Base-by-base conservation (phyloP, 176 grass and related monocot species). In the Luzula sylvatica region DNA sequence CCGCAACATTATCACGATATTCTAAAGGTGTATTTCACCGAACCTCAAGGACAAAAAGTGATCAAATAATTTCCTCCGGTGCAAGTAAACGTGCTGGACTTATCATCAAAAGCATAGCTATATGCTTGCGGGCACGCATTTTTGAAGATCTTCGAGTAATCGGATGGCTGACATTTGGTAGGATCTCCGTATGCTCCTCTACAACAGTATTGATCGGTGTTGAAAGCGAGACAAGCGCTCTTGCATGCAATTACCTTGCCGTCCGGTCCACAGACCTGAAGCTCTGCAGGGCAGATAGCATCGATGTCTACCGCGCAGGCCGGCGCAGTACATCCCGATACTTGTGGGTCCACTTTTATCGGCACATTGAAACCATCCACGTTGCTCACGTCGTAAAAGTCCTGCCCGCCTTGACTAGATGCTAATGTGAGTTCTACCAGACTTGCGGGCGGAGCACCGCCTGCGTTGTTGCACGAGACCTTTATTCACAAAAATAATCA, bases 101-200 rank as follows among this genome's bases (percentile, higher is more conserved):
- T 25, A 54, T 89, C 92, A 39, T 89, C 92, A 65, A 81, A 96
- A 2, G 92, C 92, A 52, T 96, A 96, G 81, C 92, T 96, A 71
- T 96, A 96, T 0, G 92, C 85, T 38, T 78, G 78, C 2, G 92
- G 92, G 50, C 92, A 96, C n/a, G 84, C 81, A n/a, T 46, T 48
- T 66, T 96, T 96, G 67, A 96, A 96, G 77, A 89, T 63, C 53
- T 50, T 16, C 2, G 90, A 96, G 71, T 96, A 96, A 7, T 23
- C 32, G 4, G 84, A 83, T 7, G 84, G 77, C 41, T 58, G 65
- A 71, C 77, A 96, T 0, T 80, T 67, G 20, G 45, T 27, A n/a
- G 90, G 83, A 25, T 72, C 88, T 14, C 20, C 74, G 42, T 78
- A 96, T 25, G 58, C 61, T 38, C 84, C 90, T 52, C 69, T 82